phyloP scores from a whole-genome alignment of 139 green algal species.

The Desmodesmus armatus region DNA sequence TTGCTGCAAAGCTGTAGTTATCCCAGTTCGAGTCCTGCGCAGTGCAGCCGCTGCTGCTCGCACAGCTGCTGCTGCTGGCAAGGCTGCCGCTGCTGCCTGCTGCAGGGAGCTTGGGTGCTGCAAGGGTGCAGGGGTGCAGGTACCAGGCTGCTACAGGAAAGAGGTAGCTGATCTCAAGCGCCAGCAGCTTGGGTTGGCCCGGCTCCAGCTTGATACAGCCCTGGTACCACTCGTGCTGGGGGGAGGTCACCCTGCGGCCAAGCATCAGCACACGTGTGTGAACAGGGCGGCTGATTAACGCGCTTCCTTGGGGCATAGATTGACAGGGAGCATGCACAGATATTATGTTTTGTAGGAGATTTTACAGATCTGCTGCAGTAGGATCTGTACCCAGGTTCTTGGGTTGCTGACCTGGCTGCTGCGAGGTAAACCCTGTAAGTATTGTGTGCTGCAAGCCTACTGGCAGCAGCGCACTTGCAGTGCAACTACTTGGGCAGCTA shows the following conservation, averaged over 20 bases:
- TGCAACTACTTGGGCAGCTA: too few relatives aligned
- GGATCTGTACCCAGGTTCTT: too few relatives aligned
- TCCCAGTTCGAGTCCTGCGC: conserved; percentile 2
- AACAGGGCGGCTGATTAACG: too few relatives aligned
- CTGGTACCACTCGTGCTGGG: conserved; percentile 43
- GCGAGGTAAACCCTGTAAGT: too few relatives aligned
- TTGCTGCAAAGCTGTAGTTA: conserved; percentile 30
- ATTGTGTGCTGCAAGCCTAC: too few relatives aligned
- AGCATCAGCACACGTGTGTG: too few relatives aligned
- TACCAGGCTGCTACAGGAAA: conserved; percentile 42
- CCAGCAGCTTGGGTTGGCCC: conserved; percentile 29
- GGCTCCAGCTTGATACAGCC: conserved; percentile 33
- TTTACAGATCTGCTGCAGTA: too few relatives aligned
- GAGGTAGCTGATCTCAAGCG: conserved; percentile 44
- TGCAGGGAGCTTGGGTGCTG: conserved; percentile 10
- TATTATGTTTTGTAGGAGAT: too few relatives aligned
- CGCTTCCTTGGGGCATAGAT: too few relatives aligned
- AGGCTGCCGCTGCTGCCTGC: background rate
- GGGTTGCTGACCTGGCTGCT: too few relatives aligned
- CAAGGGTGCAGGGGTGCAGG: conserved; percentile 39
- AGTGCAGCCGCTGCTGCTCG: conserved; percentile 20
- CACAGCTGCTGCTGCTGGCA: background rate
- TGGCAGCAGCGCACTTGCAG: too few relatives aligned
- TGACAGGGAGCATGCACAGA: too few relatives aligned
- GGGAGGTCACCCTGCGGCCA: conserved; percentile 27